Evolutionary conservation across 495 filamentous ascomycete species (phyloP), one percentile per base, ranked within the genome.

Genomic region (Acidiella bohemica): DNA sequence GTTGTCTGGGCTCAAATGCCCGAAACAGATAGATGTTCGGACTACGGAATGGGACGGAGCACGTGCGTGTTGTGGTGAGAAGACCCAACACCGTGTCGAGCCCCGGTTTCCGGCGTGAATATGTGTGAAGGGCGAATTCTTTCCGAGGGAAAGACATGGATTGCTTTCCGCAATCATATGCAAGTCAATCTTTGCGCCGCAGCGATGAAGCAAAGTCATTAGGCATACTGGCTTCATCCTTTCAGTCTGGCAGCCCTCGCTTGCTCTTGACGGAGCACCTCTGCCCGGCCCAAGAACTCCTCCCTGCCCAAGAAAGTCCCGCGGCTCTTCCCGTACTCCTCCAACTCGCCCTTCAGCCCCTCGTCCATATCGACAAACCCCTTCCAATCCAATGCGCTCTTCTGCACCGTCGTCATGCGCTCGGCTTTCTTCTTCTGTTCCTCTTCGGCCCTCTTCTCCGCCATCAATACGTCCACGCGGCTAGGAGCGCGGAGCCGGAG

Each of bases 341-440:
- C 77, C 41, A 97, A 69, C 58, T 97, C 90, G 54, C 94, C 90
- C 51, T 76, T 76, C 61, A 97, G 80, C 2, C 90, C 92, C 49
- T 87, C 81, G 41, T 84, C 70, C 54, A n/a, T n/a, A n/a, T 96
- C 87, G 33, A 96, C 92, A 53, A 83, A 93, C 30, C 79, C 79
- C 3, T 84, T 84, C 90, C 90, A 97, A 57, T 97, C 90, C 64
- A 94, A 69, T 36, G 82, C 70, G 25, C 81, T 87, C 66, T 97
- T 97, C 64, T 96, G 86, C 17, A 97, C 80, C 1, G 87, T 93
- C 57, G 93, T 96, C 54, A 96, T 71, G 55, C 95, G 95, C 55
- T 79, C 76, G 32, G 81, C 79, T 41, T 70, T 70, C 66, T 53
- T 45, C 40, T 47, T 62, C 57, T 23, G 55, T 53, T 28, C 53